These are phyloP conservation scores for Apiospora phragmitis DNA, from an alignment of 2,329 filamentous ascomycete genomes.

Conservation along the genomic window DNA sequence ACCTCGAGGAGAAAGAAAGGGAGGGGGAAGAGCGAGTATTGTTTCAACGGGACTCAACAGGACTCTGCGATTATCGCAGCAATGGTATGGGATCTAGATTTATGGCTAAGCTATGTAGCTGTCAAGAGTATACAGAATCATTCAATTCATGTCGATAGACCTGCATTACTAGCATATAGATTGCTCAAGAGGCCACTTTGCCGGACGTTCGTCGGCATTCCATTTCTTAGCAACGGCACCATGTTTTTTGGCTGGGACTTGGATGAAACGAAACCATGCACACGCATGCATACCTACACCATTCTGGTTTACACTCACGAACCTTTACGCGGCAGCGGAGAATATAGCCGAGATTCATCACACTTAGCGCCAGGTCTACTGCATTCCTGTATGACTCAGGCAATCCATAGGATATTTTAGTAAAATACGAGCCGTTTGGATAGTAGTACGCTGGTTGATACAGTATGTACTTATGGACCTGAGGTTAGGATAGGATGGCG, in stretches of 20 bases:
- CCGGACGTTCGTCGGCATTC: constrained; percentile 2
- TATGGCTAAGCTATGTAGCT: neutral
- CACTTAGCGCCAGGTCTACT: neutral
- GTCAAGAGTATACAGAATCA: neutral
- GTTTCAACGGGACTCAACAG: neutral
- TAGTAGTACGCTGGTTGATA: neutral
- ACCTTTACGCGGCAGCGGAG: neutral
- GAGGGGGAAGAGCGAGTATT: neutral
- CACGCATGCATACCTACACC: neutral
- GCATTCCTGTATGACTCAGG: neutral
- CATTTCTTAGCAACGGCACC: neutral
- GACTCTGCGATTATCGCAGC: neutral
- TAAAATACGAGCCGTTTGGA: neutral
- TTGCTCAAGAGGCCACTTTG: neutral
- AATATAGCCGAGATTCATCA: neutral
- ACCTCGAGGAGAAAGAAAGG: neutral
- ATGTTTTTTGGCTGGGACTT: neutral
- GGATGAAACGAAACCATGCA: neutral
- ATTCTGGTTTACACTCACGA: neutral
- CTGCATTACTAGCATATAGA: constrained; percentile 3
- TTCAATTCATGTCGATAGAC: neutral
- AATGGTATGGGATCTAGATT: neutral
- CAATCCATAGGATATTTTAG: neutral
- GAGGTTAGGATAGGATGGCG: neutral
- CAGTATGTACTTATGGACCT: neutral